Evolutionary conservation across 495 filamentous ascomycete genomes (phyloP).

Genomic region (Antarctomyces pellizariae): DNA sequence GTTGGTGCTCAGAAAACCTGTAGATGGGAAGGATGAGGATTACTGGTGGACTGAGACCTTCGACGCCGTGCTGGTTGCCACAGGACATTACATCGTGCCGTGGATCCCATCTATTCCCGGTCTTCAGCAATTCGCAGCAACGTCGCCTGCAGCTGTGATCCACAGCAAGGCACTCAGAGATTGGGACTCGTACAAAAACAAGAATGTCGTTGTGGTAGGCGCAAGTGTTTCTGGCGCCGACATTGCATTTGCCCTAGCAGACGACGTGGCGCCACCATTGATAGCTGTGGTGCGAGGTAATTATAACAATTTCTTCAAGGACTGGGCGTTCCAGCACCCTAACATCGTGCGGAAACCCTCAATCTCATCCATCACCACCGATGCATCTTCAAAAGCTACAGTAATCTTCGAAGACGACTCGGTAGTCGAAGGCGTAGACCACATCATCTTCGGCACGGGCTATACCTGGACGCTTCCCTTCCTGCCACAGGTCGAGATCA

Average conservation of each 20-base stretch:
- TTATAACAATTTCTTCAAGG: constrained; percentile 17
- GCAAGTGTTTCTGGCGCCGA: constrained; percentile 64
- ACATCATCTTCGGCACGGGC: constrained; percentile 33
- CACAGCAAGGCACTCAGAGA: constrained; percentile 64
- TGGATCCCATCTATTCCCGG: constrained; percentile 40
- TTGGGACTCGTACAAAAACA: constrained; percentile 28
- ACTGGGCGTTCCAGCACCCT: constrained; percentile 25
- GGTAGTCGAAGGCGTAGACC: constrained; percentile 23
- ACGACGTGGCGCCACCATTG: constrained; percentile 12
- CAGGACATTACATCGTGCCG: constrained; percentile 55
- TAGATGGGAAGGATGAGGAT: constrained; percentile 12
- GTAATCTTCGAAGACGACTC: constrained; percentile 26
- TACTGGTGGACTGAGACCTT: constrained; percentile 29
- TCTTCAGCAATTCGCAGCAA: constrained; percentile 27
- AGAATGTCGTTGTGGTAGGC: constrained; percentile 40
- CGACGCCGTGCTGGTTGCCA: constrained; percentile 64
- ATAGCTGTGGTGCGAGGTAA: constrained; percentile 15
- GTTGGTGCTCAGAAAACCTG: constrained; percentile 13
- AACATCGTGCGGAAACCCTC: constrained; percentile 16
- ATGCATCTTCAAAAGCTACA: constrained; percentile 15
- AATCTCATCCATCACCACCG: constrained; percentile 19
- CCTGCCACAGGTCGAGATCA: constrained; percentile 21
- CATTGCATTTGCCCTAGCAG: constrained; percentile 26
- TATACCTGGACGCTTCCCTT: constrained; percentile 33
- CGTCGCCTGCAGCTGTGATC: constrained; percentile 37